Percentiles rank a stretch among this genome's conserved stretches.
These are phyloP conservation scores for Suillus decipiens DNA, from an alignment of 768 basidiomycete species.

Conservation along the genomic window DNA sequence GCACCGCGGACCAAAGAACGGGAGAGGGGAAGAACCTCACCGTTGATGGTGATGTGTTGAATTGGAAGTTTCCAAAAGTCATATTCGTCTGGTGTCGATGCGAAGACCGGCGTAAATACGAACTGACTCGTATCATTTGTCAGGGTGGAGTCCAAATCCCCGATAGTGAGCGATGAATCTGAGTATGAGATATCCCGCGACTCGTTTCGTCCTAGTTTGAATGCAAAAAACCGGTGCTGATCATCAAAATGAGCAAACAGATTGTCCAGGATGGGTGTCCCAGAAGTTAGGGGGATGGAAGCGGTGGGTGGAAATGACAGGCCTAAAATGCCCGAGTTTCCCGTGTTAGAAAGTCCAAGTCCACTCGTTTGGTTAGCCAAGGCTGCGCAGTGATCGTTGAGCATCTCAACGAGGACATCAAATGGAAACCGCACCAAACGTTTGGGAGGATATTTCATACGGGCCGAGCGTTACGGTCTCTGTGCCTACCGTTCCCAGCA, in stretches of 20 bases:
- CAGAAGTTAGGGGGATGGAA: constrained; percentile 45
- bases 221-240: constrained; percentile 47
- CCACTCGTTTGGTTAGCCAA: constrained; percentile 44
- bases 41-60: constrained; percentile 45
- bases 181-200: constrained; percentile 20
- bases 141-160: constrained; percentile 43
- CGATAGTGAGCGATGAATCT: constrained; percentile 53
- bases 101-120: constrained; percentile 42
- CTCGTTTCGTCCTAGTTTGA: constrained; percentile 44
- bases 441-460: constrained; percentile 48
- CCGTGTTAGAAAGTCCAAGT: constrained; percentile 45
- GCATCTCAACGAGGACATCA: neutral
- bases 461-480: constrained; percentile 49
- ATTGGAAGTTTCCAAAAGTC: constrained; percentile 64
- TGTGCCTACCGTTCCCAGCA: constrained; percentile 46
- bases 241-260: constrained; percentile 45
- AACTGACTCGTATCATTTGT: constrained; percentile 35
- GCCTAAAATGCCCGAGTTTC: constrained; percentile 58
- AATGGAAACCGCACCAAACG: constrained; percentile 40
- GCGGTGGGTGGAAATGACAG: constrained; percentile 51
- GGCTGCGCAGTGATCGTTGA: constrained; percentile 32
- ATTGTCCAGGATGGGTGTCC: constrained; percentile 49
- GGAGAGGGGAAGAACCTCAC: constrained; percentile 41
- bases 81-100: constrained; percentile 35
- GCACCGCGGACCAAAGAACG: constrained; percentile 46